These are phyloP conservation scores for Skeletonema menzelii DNA, from an alignment of 108 stramenopile species.

Conservation along the genomic window DNA sequence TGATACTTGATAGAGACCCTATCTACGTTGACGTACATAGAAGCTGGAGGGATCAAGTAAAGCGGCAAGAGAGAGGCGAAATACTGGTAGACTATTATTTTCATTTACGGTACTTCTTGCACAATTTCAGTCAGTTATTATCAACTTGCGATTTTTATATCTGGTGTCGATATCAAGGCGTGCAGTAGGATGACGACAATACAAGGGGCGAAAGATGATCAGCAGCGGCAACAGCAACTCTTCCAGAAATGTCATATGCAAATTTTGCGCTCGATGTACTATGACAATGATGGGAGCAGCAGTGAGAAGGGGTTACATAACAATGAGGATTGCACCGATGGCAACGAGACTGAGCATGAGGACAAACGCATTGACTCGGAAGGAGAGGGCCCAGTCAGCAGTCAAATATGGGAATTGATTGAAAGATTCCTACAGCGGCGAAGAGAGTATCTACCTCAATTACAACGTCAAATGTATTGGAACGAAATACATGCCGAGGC, in stretches of 20 bases:
- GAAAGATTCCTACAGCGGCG: constrained; percentile 12
- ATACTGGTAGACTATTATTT: too few species aligned
- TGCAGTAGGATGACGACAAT: neutral
- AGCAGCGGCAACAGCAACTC: neutral
- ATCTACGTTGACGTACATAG: too few species aligned
- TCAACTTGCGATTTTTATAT: too few species aligned
- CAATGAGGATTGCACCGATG: neutral
- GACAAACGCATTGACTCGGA: neutral
- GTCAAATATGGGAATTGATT: constrained; percentile 21
- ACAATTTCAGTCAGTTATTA: too few species aligned
- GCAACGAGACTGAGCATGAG: neutral
- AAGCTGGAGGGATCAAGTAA: too few species aligned
- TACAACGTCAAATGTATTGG: constrained; percentile 28
- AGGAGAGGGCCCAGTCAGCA: constrained; percentile 9
- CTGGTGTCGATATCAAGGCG: neutral
- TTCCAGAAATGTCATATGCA: constrained; percentile 22
- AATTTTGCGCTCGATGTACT: constrained; percentile 31
- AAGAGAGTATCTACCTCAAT: constrained; percentile 24
- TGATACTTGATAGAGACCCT: too few species aligned
- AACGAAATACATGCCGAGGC: constrained; percentile 17
- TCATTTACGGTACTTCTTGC: too few species aligned
- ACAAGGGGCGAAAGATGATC: neutral
- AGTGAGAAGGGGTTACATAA: neutral
- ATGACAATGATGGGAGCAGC: neutral
- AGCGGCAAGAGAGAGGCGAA: too few species aligned